phyloP scores from a whole-genome alignment of 768 basidiomycete species.

The Hebeloma cylindrosporum region DNA sequence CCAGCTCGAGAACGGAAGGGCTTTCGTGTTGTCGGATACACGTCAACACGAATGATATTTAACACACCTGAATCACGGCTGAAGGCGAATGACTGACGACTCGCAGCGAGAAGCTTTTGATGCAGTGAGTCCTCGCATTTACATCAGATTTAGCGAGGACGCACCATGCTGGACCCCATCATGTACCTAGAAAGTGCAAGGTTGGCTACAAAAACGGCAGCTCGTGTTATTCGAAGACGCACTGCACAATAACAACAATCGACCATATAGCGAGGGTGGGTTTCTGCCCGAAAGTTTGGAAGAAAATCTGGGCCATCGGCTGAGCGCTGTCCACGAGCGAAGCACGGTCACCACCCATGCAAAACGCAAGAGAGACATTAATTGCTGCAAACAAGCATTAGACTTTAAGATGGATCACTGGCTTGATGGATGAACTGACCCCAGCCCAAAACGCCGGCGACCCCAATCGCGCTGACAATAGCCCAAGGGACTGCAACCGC shows the following conservation, averaged over 20 bases:
- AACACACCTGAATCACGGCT: slow-evolving; percentile 57
- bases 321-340: slow-evolving; percentile 46
- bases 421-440: too few species aligned
- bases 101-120: slow-evolving; percentile 27
- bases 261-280: slow-evolving; percentile 40
- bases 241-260: slow-evolving; percentile 41
- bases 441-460: slow-evolving; percentile 59
- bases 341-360: slow-evolving; percentile 53
- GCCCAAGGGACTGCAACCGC: slow-evolving; percentile 68
- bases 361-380: slow-evolving; percentile 63
- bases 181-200: slow-evolving; percentile 39
- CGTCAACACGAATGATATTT: background rate
- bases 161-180: slow-evolving; percentile 60
- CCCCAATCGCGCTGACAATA: slow-evolving; percentile 54
- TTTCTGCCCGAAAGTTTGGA: slow-evolving; percentile 42
- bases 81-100: slow-evolving; percentile 71
- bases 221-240: slow-evolving; percentile 9
- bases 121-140: background rate
- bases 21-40: slow-evolving; percentile 22
- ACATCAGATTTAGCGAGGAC: background rate
- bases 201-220: background rate
- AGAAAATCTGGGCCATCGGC: slow-evolving; percentile 63
- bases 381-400: slow-evolving; percentile 36
- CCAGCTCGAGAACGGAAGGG: slow-evolving; percentile 61
- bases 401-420: slow-evolving; percentile 14